Evolutionary conservation across 2,329 filamentous ascomycete species (phyloP).

Genomic region (Aspergillus ustus): DNA sequence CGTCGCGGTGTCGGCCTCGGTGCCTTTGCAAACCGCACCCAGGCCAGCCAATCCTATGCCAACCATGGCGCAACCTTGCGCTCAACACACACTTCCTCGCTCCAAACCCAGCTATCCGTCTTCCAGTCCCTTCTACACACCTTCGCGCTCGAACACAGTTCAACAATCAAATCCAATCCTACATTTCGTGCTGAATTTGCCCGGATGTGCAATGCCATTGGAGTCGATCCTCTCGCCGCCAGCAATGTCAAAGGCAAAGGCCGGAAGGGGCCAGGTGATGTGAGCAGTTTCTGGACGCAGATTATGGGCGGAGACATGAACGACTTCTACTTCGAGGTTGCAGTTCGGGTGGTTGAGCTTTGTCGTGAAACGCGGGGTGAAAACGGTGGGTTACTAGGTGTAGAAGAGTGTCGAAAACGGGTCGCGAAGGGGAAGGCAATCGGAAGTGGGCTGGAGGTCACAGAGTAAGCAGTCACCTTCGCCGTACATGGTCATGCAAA

Average conservation of each 20-base stretch:
- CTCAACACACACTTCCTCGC: constrained; percentile 78
- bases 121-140: constrained; percentile 95
- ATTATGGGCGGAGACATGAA: constrained; percentile 89
- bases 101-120: constrained; percentile 91
- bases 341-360: constrained; percentile 92
- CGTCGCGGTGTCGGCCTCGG: constrained; percentile 79
- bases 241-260: constrained; percentile 58
- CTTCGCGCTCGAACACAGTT: constrained; percentile 91
- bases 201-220: constrained; percentile 96
- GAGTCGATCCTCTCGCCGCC: constrained; percentile 89
- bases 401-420: constrained; percentile 77
- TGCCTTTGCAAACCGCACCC: constrained; percentile 82
- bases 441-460: constrained; percentile 75
- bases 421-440: constrained; percentile 75
- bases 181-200: constrained; percentile 96
- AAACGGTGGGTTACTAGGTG: constrained; percentile 88
- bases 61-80: constrained; percentile 88
- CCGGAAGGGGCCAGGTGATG: constrained; percentile 49
- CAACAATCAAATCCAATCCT: constrained; percentile 94
- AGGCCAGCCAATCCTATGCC: constrained; percentile 87
- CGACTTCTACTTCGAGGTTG: constrained; percentile 98
- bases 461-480: constrained; percentile 62
- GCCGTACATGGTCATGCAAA: not conserved
- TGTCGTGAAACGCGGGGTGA: constrained; percentile 84
- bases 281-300: constrained; percentile 85